Evolutionary conservation across 2,329 filamentous ascomycete species (phyloP), one percentile per base, ranked within the genome.

Genomic region (Aspergillus pseudoviridinutans): DNA sequence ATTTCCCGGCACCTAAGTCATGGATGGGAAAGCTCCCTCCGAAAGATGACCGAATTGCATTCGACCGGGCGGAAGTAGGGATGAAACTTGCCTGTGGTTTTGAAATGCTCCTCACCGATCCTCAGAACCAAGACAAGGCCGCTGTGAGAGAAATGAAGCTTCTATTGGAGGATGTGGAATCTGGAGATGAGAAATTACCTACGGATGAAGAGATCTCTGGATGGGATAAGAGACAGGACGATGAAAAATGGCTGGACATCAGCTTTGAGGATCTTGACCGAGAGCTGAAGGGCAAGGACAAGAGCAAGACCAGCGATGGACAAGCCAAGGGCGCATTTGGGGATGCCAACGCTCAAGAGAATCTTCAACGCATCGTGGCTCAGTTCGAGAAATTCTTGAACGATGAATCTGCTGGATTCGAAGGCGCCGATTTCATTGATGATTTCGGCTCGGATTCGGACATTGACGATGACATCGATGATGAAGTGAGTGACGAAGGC

Each of bases 351-450:
- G 70, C 76, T 1, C 72, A 80, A 54, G 74, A 77, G 62, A 78
- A 96, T 69, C 79, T 99, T 24, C 87, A 89, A 54, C 93, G 93
- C 68, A 96, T 97, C 71, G 94, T 99, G 0, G 88, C 90, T 50
- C 85, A 91, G n/a, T 97, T 99, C 68, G 92, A 97, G 68, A 81
- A 89, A 12, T 97, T 99, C 66, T 75, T 99, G 49, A 90, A 95
- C 56, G 91, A 97, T 65, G 89, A 95, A 10, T 83, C 82, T 49
- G 91, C 92, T 0, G 92, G 90, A 1, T 72, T 87, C 5, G 92
- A 96, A 50, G 93, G 92, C 0, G 90, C 87, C 0, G 86, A 91
- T 58, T 74, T 90, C 27, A 72, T 80, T 29, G 80, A 84, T 59
- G 88, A 90, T 9, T 90, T 90, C 81, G 89, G 90, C 58, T 75